These are phyloP conservation scores for Chlorella sp. DNA, from an alignment of 139 green algal species.

Conservation along the genomic window DNA sequence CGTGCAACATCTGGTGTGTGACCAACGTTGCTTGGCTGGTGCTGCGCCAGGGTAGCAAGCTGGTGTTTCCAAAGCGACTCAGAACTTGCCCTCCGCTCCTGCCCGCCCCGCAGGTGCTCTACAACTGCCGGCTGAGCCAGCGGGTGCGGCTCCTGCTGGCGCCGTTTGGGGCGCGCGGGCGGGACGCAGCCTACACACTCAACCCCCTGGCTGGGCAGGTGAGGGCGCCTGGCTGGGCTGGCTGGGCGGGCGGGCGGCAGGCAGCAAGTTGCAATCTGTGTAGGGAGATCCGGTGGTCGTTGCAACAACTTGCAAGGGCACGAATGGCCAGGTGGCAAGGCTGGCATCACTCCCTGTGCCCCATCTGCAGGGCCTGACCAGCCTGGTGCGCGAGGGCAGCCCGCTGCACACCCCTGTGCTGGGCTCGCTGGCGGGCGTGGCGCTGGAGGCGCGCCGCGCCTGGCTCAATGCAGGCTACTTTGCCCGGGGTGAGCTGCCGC, in stretches of 20 bases:
- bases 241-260: too few relatives aligned
- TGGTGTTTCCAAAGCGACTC: not conserved
- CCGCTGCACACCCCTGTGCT: slow-evolving; percentile 36
- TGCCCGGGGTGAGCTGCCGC: not conserved
- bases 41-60: too few relatives aligned
- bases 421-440: slow-evolving; percentile 32
- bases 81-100: not conserved
- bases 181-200: slow-evolving; percentile 46
- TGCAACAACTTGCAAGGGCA: too few relatives aligned
- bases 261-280: too few relatives aligned
- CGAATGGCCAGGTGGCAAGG: too few relatives aligned
- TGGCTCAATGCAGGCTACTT: slow-evolving; percentile 39
- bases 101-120: slow-evolving; percentile 46
- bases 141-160: slow-evolving; percentile 43
- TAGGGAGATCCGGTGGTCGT: too few relatives aligned
- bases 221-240: not conserved
- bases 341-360: not conserved
- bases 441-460: slow-evolving; percentile 17
- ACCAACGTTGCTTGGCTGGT: too few relatives aligned
- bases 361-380: slow-evolving; percentile 27
- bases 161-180: slow-evolving; percentile 47
- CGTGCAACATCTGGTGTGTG: not conserved
- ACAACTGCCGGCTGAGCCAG: slow-evolving; percentile 20
- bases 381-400: slow-evolving; percentile 29
- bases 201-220: slow-evolving; percentile 43